Base-by-base conservation (phyloP, 2,329 filamentous ascomycete genomes). In the Pestalotiopsis sp. region DNA sequence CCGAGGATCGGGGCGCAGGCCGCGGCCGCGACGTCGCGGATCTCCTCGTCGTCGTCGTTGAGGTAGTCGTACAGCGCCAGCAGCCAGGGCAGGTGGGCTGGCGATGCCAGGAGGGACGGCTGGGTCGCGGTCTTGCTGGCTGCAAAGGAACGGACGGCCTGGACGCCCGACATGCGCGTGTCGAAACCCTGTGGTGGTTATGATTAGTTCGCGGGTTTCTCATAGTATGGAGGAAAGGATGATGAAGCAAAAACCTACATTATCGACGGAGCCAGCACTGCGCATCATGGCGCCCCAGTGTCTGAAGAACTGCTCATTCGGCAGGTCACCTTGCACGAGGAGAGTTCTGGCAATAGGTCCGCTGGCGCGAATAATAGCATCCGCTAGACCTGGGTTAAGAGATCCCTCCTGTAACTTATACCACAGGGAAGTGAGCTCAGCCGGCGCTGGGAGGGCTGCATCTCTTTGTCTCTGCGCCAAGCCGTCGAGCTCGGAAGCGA, bases 31-130 rank as follows among this genome's bases (percentile, higher is more conserved):
- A 87, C 77, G 40, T 91, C 86, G 58, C 95, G 89, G 70, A 98
- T 87, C 67, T 98, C 94, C 70, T 97, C 93, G 75, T 98, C 95
- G 75, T 98, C 95, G 75, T 98, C 96, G 75, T 93, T 92, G 4
- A 97, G 84, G 59, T 89, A 84, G 75, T 94, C 90, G 78, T 96
- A 94, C 1, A 95, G 81, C 3, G 90, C 83, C 4, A 94, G 77
- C 64, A 92, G 86, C 38, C 88, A 81, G 1, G 87, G 81, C 1
- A 93, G 78, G 40, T 88, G 80, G 14, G 79, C 71, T 58, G 70
- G 69, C 68, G 74, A 68, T 3, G 69, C 66, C 69, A 69, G 30
- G 30, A 35, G 30, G 1, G 30, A 71, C 52, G 72, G 60, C 76
- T 65, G 72, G 68, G 70, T 77, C 69, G 67, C 71, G 3, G 14